Base-by-base conservation (phyloP, 306 rosid genomes). In the Spatholobus suberectus region DNA sequence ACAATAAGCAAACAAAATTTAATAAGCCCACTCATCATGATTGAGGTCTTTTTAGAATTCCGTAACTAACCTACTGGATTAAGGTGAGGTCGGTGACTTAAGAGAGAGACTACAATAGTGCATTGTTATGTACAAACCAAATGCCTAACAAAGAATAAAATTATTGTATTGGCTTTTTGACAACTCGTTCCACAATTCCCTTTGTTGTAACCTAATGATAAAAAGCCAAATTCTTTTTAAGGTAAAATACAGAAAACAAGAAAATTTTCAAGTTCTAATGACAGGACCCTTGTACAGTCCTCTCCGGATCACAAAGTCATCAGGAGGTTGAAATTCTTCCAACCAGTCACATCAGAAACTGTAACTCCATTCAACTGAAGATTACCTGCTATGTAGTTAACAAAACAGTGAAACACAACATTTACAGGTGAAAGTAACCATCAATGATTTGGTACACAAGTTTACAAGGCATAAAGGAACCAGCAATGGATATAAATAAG, bases 271-370 rank as follows among this genome's bases (percentile, higher is more conserved):
- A 47, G 91, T 87, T 95, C 89, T 90, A 88, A 95, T 93, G 80
- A 93, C 90, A 67, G 98, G 98, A 84, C 98, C 98, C 87, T 69
- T 95, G 91, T 95, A 95, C 57, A 81, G 89, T 90, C 93, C 98
- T 88, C 98, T 88, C 84, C 89, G 90, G 75, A 95, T 90, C 87
- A 88, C 97, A 79, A 93, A 93, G 92, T 93, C 86, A 27, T 95
- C 98, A 0, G 97, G 91, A 44, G 92, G 98, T 83, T 87, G 97
- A 86, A 84, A 91, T 75, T 93, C 98, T 85, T 95, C 98, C 85
- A 95, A 87, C 98, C 98, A 93, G 90, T 73, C 85, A 93, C 90
- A 20, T 89, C 90, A 26, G 92, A 82, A 18, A 83, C 76, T 13
- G 73, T 79, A 86, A 66, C 91, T 78, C 90, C 98, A 81, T 89